phyloP scores from a whole-genome alignment of 2,329 filamentous ascomycete genomes.

The Fusarium lateritium region DNA sequence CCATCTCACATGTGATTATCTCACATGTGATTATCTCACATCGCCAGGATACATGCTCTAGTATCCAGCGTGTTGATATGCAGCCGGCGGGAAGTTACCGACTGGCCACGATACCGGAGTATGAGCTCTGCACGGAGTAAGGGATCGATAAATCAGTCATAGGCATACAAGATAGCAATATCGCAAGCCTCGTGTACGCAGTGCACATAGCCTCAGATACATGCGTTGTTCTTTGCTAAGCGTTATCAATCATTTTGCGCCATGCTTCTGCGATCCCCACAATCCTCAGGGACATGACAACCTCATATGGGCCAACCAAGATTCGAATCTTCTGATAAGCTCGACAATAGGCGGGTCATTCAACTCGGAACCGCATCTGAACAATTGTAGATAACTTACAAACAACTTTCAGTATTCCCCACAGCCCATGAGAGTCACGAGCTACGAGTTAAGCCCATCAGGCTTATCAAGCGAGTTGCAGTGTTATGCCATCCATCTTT shows the following conservation, averaged over 20 bases:
- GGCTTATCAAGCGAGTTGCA: constrained; percentile 15
- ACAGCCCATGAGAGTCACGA: not conserved
- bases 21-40: constrained; percentile 24
- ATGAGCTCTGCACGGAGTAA: not conserved
- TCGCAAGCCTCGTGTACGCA: not conserved
- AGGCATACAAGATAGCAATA: not conserved
- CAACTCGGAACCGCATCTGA: constrained; percentile 4
- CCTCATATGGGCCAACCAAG: constrained; percentile 14
- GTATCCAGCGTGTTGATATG: not conserved
- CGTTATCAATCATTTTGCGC: not conserved
- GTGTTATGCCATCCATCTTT: constrained; percentile 12
- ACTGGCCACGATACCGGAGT: not conserved
- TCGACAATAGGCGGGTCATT: not conserved
- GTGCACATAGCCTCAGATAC: not conserved
- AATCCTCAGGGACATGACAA: constrained; percentile 18
- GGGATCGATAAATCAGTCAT: not conserved
- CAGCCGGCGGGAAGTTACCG: not conserved
- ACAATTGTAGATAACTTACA: constrained; percentile 10
- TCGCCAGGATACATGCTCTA: constrained; percentile 1
- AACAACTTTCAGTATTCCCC: not conserved
- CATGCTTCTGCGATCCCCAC: constrained; percentile 17
- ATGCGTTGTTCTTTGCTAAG: constrained; percentile 13
- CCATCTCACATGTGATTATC: constrained; percentile 25
- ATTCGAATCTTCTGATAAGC: constrained; percentile 22
- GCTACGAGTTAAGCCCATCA: constrained; percentile 7